Percentiles rank a stretch among this genome's conserved stretches.
Conservation (phyloP, 805 yeast genomes). For the Wickerhamomyces mucosus region DNA sequence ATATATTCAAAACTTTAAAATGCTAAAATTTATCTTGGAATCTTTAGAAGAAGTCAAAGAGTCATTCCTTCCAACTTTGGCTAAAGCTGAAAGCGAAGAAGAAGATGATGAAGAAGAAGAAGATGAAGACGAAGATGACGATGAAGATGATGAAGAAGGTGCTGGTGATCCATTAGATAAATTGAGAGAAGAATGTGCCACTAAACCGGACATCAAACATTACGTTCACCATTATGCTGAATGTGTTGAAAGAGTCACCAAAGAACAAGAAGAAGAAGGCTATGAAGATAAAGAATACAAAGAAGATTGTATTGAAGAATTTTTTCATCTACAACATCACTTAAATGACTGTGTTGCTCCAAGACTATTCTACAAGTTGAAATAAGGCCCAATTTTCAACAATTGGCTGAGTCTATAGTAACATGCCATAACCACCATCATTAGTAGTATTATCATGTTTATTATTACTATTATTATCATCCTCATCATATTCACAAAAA, state of each 20-base stretch:
- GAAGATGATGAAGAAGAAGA: slow-evolving; percentile 21
- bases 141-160: slow-evolving; percentile 63
- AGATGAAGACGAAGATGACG: slow-evolving; percentile 52
- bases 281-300: slow-evolving; percentile 74
- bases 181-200: slow-evolving; percentile 59
- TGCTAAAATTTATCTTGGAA: slow-evolving; percentile 11
- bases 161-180: slow-evolving; percentile 56
- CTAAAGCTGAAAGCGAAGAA: slow-evolving; percentile 59
- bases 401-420: no score
- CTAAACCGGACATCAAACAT: slow-evolving; percentile 57
- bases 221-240: slow-evolving; percentile 85
- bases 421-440: no score
- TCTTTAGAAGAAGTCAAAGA: slow-evolving; percentile 62
- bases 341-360: slow-evolving; percentile 88
- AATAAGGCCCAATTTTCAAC: no score
- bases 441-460: no score
- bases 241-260: slow-evolving; percentile 91
- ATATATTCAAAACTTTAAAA: not conserved
- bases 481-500: no score
- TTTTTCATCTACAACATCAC: slow-evolving; percentile 94
- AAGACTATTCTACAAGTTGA: slow-evolving; percentile 76
- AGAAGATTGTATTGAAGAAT: slow-evolving; percentile 98
- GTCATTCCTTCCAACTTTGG: slow-evolving; percentile 66
- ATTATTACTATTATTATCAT: no score
- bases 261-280: slow-evolving; percentile 75